Evolutionary conservation across 106 monocot species (phyloP).

Genomic region (Dactylorhiza incarnata): DNA sequence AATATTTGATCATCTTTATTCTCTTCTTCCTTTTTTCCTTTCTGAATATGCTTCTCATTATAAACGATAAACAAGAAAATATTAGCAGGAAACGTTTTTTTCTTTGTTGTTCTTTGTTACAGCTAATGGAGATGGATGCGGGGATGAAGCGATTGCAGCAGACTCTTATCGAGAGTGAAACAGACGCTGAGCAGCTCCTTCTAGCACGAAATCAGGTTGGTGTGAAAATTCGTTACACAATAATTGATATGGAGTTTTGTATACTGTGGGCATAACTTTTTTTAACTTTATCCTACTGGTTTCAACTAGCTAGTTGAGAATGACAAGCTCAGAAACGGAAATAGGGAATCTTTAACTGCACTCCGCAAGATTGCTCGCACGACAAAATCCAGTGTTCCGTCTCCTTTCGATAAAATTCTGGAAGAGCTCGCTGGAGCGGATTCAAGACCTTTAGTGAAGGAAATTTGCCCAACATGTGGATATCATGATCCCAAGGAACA

Average conservation of each 20-base stretch:
- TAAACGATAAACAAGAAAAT: background rate
- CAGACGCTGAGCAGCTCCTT: slow-evolving; percentile 69
- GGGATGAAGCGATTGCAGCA: slow-evolving; percentile 61
- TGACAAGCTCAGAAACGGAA: slow-evolving; percentile 73
- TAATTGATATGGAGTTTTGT: background rate
- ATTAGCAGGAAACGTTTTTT: background rate
- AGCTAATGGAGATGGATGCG: slow-evolving; percentile 48
- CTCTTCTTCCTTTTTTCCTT: background rate
- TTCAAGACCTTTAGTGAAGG: slow-evolving; percentile 54
- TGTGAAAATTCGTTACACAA: background rate
- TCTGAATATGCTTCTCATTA: background rate
- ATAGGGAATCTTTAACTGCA: slow-evolving; percentile 85
- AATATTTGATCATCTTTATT: background rate
- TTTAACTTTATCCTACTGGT: background rate
- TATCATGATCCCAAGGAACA: slow-evolving; percentile 58
- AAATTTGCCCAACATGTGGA: slow-evolving; percentile 89
- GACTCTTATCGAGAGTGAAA: slow-evolving; percentile 60
- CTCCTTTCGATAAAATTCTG: slow-evolving; percentile 83
- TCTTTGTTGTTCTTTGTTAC: slow-evolving; percentile 7
- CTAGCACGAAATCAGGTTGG: slow-evolving; percentile 80
- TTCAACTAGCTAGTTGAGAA: slow-evolving; percentile 69
- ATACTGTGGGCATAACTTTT: background rate
- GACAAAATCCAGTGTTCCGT: slow-evolving; percentile 74
- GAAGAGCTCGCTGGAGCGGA: slow-evolving; percentile 46
- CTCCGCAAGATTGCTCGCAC: slow-evolving; percentile 85